These are phyloP conservation scores for Posidonia oceanica DNA, from an alignment of 116 monocot species.

Conservation along the genomic window DNA sequence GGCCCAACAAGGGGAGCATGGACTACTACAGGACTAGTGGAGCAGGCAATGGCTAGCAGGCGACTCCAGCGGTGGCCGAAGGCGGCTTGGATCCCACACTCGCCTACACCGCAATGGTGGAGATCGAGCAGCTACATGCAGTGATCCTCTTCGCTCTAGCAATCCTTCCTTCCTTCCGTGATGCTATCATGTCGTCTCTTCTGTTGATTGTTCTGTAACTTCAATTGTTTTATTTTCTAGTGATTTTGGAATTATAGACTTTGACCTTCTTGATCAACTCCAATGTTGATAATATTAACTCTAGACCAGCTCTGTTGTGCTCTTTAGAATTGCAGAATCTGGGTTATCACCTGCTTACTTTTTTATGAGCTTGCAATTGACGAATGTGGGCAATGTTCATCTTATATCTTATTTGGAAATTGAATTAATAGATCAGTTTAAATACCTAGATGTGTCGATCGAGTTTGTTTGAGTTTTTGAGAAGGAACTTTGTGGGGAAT, in stretches of 20 bases:
- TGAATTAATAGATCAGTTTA: too few relatives aligned
- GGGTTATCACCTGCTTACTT: too few relatives aligned
- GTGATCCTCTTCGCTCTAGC: conserved; percentile 63
- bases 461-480: too few relatives aligned
- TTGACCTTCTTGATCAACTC: not conserved
- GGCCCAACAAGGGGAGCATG: too few relatives aligned
- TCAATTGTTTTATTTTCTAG: not conserved
- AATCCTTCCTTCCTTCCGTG: not conserved
- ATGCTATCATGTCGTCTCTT: not conserved
- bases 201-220: not conserved
- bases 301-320: too few relatives aligned
- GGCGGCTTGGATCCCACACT: conserved; percentile 89
- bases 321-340: too few relatives aligned
- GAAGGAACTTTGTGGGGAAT: too few relatives aligned
- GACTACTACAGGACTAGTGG: conserved; percentile 43
- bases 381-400: too few relatives aligned
- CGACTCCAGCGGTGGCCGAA: conserved; percentile 24
- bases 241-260: not conserved
- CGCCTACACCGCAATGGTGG: conserved; percentile 85
- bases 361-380: too few relatives aligned
- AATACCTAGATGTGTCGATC: too few relatives aligned
- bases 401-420: too few relatives aligned
- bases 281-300: not conserved
- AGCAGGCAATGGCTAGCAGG: conserved; percentile 9
- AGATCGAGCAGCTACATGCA: conserved; percentile 99